Conservation (phyloP, 2,329 filamentous ascomycete species). For the Calonectria multiphialidica region DNA sequence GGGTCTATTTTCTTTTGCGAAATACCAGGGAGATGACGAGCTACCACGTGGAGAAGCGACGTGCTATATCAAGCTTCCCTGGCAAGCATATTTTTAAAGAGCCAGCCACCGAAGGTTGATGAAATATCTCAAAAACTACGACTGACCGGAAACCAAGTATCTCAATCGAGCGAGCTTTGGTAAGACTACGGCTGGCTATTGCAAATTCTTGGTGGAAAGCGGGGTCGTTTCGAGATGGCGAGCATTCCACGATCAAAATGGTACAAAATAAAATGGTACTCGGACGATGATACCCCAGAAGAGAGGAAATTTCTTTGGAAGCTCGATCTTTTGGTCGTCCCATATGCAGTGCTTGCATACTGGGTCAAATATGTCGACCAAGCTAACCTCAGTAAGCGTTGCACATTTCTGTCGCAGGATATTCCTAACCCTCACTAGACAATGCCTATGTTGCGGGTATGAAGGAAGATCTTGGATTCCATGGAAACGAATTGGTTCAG, state of each 20-base stretch:
- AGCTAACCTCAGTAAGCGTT: slow-evolving; percentile 13
- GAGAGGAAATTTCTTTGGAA: slow-evolving; percentile 21
- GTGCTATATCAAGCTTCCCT: neutral
- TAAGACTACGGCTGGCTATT: too few species aligned
- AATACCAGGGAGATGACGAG: slow-evolving; percentile 3
- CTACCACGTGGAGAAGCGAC: neutral
- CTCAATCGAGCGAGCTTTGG: neutral
- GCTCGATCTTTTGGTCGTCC: slow-evolving; percentile 18
- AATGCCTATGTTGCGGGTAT: slow-evolving; percentile 68
- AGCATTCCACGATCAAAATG: slow-evolving; percentile 20
- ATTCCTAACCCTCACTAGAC: slow-evolving; percentile 45
- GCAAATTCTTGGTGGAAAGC: neutral
- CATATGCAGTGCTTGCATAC: slow-evolving; percentile 19
- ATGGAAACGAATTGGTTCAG: slow-evolving; percentile 65
- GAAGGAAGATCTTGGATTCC: slow-evolving; percentile 62
- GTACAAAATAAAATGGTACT: slow-evolving; percentile 24
- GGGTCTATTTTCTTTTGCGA: slow-evolving; percentile 5
- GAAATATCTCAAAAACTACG: too few species aligned
- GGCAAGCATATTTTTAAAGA: neutral
- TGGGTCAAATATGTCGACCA: slow-evolving; percentile 25
- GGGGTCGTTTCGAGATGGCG: neutral
- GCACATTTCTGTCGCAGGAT: neutral
- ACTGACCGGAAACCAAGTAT: neutral
- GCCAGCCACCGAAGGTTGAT: neutral
- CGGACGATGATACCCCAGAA: slow-evolving; percentile 22